Base-by-base conservation (phyloP, 306 rosid species). In the Urtica urens region DNA sequence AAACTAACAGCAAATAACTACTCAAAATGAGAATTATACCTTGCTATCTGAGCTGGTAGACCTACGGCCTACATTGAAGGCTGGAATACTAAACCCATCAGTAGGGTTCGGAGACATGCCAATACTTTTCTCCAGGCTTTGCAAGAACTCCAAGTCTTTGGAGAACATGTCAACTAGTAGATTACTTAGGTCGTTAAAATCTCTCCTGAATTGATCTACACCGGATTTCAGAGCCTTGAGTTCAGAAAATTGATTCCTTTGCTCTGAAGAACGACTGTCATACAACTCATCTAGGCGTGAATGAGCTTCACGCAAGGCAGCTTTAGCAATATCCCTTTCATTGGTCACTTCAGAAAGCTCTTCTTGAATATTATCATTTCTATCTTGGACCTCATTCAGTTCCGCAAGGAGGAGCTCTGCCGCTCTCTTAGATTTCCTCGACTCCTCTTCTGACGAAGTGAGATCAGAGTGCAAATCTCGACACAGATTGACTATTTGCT, bases 381-480 rank as follows among this genome's bases (percentile, higher is more conserved):
- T 90, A 63, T 90, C 99, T 79, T 90, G 96, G 58, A 82, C 95
- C 73, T 90, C 99, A 56, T 90, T 85, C 78, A 90, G 39, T 65
- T 90, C 99, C 26, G 94, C 87, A 68, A 81, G 77, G 49, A 90
- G 95, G 43, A 90, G 81, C 66, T 85, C 87, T 34, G 95, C 74
- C 60, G 99, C 85, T 73, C 92, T 82, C 61, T 68, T 77, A 42
- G 96, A 90, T 74, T 85, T 90, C 75, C 62, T 74, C 6, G 71
- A 70, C 64, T 77, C 93, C 69, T 79, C 93, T 54, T 82, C 86
- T 31, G 77, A 86, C 67, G 77, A 77, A 54, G 64, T 65, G 44
- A 75, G 38, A 39, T 73, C 49, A 30, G 61, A 50, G 10, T 33
- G 77, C 55, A 82, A 60, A 46, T 80, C 85, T 62, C 47, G 53